These are phyloP conservation scores for Polytolypa hystricis DNA, from an alignment of 2,329 filamentous ascomycete genomes.

Conservation along the genomic window DNA sequence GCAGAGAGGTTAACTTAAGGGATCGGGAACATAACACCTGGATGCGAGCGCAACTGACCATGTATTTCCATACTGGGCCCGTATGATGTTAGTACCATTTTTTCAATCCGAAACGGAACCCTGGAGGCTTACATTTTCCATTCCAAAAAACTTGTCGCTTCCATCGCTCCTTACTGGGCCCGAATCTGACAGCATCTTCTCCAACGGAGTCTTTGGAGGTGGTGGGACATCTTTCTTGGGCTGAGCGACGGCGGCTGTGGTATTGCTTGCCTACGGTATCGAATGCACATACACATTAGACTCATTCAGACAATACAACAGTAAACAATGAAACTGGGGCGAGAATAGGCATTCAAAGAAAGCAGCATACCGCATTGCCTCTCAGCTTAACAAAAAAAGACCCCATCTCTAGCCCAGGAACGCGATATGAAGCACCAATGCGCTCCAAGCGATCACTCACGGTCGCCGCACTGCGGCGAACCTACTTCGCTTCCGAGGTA, in stretches of 20 bases:
- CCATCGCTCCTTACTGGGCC: slow-evolving; percentile 75
- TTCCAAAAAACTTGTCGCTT: slow-evolving; percentile 94
- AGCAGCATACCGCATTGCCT: slow-evolving; percentile 26
- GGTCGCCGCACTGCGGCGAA: slow-evolving; percentile 13
- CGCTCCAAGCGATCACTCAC: slow-evolving; percentile 6
- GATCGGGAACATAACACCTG: slow-evolving; percentile 17
- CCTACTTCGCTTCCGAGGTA: not conserved
- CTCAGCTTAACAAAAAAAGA: slow-evolving; percentile 31
- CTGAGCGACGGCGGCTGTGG: slow-evolving; percentile 35
- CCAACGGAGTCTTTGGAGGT: slow-evolving; percentile 47
- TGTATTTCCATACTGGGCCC: slow-evolving; percentile 79
- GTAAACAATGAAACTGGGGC: not conserved
- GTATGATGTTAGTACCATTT: slow-evolving; percentile 13
- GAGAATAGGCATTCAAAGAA: slow-evolving; percentile 7
- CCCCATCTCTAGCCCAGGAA: slow-evolving; percentile 26
- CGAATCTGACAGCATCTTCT: slow-evolving; percentile 70
- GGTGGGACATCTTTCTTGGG: slow-evolving; percentile 50
- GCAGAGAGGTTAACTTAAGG: slow-evolving; percentile 1
- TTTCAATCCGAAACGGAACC: not conserved
- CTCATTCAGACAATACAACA: not conserved
- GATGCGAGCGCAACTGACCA: slow-evolving; percentile 51
- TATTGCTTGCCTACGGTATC: slow-evolving; percentile 35
- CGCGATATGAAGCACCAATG: slow-evolving; percentile 13
- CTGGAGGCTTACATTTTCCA: slow-evolving; percentile 72
- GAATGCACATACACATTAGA: slow-evolving; percentile 13